Percentiles rank a stretch among this genome's conserved stretches.
phyloP scores from a whole-genome alignment of 1,139 yeast genomes.

The Sugiyamaella neomexicana region DNA sequence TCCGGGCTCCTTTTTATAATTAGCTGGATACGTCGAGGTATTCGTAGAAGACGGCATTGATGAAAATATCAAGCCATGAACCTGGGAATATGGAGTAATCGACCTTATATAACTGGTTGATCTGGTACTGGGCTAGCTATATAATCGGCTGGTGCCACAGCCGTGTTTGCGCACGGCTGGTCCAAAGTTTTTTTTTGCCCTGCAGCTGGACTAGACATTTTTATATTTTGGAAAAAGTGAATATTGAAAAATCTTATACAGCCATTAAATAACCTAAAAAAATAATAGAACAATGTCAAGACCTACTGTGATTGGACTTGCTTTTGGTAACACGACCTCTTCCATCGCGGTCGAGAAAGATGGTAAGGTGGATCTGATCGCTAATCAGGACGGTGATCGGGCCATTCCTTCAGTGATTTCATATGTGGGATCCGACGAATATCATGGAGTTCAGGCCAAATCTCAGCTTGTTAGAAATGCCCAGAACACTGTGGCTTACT shows the following conservation, averaged over 20 bases:
- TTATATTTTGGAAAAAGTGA: not conserved
- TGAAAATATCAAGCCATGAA: slow-evolving; percentile 7
- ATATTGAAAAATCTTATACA: not conserved
- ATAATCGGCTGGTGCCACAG: too few relatives aligned
- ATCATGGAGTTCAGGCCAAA: slow-evolving; percentile 95
- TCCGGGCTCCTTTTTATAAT: slow-evolving; percentile 35
- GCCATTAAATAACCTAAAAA: not conserved
- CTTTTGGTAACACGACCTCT: slow-evolving; percentile 95
- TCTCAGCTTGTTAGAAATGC: slow-evolving; percentile 92
- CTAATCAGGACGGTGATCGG: slow-evolving; percentile 99
- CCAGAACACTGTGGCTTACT: slow-evolving; percentile 79
- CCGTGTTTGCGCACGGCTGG: too few relatives aligned
- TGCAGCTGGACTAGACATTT: not conserved
- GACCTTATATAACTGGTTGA: too few relatives aligned
- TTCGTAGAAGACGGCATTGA: not conserved
- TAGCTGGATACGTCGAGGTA: slow-evolving; percentile 23
- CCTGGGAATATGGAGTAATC: not conserved
- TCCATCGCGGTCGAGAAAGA: slow-evolving; percentile 93
- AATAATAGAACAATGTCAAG: slow-evolving; percentile 38
- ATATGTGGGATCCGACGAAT: slow-evolving; percentile 91
- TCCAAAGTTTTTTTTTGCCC: not conserved
- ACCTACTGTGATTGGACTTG: slow-evolving; percentile 78
- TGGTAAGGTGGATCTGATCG: slow-evolving; percentile 94
- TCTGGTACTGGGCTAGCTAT: too few relatives aligned
- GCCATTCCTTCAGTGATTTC: slow-evolving; percentile 91